Conservation (phyloP, 2,329 filamentous ascomycete species). For the Aureobasidium sp. region DNA sequence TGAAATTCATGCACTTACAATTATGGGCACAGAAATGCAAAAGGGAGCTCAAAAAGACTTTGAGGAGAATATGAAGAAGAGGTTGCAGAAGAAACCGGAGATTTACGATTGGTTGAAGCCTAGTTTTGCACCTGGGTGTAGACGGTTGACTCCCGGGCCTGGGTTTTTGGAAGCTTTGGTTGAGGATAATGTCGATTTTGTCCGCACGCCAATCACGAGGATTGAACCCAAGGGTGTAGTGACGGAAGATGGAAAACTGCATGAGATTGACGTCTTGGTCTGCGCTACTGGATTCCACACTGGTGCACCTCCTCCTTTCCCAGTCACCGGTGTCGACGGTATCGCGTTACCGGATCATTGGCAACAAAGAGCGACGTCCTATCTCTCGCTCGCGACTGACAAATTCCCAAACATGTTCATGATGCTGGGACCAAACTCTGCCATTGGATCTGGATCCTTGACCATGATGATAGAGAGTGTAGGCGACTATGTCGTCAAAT, state of each 20-base stretch:
- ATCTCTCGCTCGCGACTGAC: conserved; percentile 16
- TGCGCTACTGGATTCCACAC: conserved; percentile 33
- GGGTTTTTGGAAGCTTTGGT: conserved; percentile 44
- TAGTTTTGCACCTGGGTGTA: conserved; percentile 37
- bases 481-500: conserved; percentile 27
- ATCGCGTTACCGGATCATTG: conserved; percentile 27
- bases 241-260: conserved; percentile 31
- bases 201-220: conserved; percentile 31
- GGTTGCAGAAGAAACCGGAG: conserved; percentile 29
- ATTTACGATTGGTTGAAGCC: conserved; percentile 35
- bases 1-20: conserved; percentile 19
- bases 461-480: conserved; percentile 34
- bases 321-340: conserved; percentile 24
- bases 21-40: conserved; percentile 30
- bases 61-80: conserved; percentile 32
- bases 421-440: conserved; percentile 35
- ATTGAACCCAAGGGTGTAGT: conserved; percentile 31
- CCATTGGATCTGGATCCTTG: conserved; percentile 31
- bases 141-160: conserved; percentile 42
- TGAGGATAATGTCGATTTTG: conserved; percentile 37
- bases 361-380: conserved; percentile 23
- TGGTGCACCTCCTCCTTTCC: conserved; percentile 31
- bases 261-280: conserved; percentile 35
- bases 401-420: conserved; percentile 32
- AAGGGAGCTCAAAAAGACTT: conserved; percentile 28